These are phyloP conservation scores for Neopestalotiopsis clavispora DNA, from an alignment of 2,329 filamentous ascomycete species.

Conservation along the genomic window DNA sequence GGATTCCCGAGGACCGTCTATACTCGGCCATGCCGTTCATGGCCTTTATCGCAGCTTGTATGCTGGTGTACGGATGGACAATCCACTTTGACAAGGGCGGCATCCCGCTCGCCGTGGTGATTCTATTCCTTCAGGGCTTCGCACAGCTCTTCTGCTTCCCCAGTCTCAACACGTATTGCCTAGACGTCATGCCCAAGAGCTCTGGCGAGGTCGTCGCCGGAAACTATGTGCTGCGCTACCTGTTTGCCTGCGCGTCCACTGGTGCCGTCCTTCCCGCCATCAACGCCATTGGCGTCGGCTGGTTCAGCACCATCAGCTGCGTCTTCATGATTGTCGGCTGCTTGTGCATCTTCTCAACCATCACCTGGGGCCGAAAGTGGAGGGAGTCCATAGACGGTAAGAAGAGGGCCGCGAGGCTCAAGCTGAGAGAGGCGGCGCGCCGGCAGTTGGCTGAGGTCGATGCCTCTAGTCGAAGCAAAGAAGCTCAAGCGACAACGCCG, in stretches of 20 bases:
- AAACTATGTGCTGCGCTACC: constrained; percentile 79
- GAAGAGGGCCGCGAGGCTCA: constrained; percentile 25
- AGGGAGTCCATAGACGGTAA: constrained; percentile 39
- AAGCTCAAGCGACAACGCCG: neutral
- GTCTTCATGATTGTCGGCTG: constrained; percentile 43
- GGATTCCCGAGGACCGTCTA: constrained; percentile 73
- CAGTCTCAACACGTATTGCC: constrained; percentile 77
- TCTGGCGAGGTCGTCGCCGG: constrained; percentile 78
- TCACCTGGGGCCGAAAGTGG: constrained; percentile 47
- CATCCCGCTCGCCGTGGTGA: constrained; percentile 67
- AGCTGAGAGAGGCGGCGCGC: constrained; percentile 22
- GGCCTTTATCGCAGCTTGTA: constrained; percentile 65
- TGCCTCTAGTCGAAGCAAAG: neutral
- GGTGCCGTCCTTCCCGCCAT: constrained; percentile 76
- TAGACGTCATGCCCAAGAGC: constrained; percentile 78
- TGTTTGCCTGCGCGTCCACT: constrained; percentile 73
- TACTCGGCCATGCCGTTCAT: constrained; percentile 65
- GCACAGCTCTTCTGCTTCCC: constrained; percentile 79
- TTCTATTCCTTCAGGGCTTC: constrained; percentile 76
- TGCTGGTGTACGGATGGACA: constrained; percentile 66
- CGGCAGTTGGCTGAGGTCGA: neutral
- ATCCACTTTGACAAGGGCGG: constrained; percentile 56
- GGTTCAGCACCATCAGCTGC: constrained; percentile 70
- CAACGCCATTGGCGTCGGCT: constrained; percentile 77
- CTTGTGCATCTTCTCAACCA: constrained; percentile 40